A percentile compares a stretch with the other conserved stretches of the same genome.
phyloP scores from a whole-genome alignment of 2,329 filamentous ascomycete genomes.

The Aspergillus sp. region DNA sequence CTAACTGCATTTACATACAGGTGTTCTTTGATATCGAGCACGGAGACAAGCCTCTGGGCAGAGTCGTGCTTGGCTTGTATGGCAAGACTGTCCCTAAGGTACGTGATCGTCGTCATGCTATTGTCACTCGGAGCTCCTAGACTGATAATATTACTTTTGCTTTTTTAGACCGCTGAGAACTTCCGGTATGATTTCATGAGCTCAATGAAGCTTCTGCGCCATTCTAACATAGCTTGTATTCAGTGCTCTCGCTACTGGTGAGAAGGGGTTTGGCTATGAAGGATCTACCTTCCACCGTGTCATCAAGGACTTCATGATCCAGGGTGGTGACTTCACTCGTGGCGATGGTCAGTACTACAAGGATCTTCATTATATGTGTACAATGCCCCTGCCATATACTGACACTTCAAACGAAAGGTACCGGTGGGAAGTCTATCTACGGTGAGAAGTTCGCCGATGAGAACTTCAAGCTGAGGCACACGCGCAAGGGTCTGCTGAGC shows the following conservation, averaged over 20 bases:
- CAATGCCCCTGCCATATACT: not conserved
- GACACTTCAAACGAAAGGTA: constrained; percentile 45
- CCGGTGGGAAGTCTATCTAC: constrained; percentile 69
- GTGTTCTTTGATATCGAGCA: constrained; percentile 68
- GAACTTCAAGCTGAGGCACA: constrained; percentile 72
- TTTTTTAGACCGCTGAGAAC: constrained; percentile 61
- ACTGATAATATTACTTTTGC: constrained; percentile 10
- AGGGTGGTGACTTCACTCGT: constrained; percentile 68
- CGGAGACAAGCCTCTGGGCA: constrained; percentile 61
- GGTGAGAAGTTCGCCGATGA: constrained; percentile 67
- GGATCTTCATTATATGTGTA: not conserved
- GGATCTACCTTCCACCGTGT: constrained; percentile 69
- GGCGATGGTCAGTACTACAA: constrained; percentile 51
- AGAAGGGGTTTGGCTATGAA: constrained; percentile 68
- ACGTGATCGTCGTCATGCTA: constrained; percentile 15
- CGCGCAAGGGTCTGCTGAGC: constrained; percentile 63
- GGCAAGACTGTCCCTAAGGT: constrained; percentile 69
- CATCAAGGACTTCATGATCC: constrained; percentile 71
- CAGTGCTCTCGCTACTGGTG: constrained; percentile 62
- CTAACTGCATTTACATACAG: constrained; percentile 33
- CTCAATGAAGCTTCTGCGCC: not conserved
- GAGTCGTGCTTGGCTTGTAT: constrained; percentile 66
- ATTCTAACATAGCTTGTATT: constrained; percentile 17
- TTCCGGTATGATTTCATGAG: constrained; percentile 51
- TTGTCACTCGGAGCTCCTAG: not conserved